Evolutionary conservation across 345 rosid species (phyloP), one percentile per base, ranked within the genome.

Genomic region (Tarenaya hassleriana): DNA sequence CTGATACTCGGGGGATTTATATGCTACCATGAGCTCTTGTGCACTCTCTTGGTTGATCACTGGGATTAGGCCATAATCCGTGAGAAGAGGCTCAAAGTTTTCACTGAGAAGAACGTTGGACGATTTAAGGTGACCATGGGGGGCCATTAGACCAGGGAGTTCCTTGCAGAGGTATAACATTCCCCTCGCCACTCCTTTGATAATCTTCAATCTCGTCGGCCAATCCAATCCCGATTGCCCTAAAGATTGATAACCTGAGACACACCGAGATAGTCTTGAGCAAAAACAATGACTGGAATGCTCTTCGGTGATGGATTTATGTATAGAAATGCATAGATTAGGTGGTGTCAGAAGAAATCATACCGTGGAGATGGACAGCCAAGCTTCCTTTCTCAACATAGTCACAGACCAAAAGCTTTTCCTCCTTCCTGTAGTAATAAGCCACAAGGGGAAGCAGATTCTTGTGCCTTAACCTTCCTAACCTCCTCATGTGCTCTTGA

Each of bases 121-220:
- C 20, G 98, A 92, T 71, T 85, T 92, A 10, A 92, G 73, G 66
- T 92, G 98, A 13, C 98, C 98, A 20, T 92, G 97, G 4, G 97
- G 78, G 19, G 88, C 74, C 20, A 78, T 74, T 29, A 83, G 52
- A 67, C 76, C 77, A 3, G 98, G 90, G 7, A 92, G 68, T 63
- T 83, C 94, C 12, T 69, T 68, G 62, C 71, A 68, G 1, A 92
- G 84, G 46, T 83, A 85, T 11, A 50, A 46, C 21, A 92, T 80
- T 3, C 95, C 98, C 57, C 48, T 79, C 16, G 75, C 76, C 10
- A 85, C 82, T 52, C 97, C 98, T 69, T 81, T 88, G 17, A 78
- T 61, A 18, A 92, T 68, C 53, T 80, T 85, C 43, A 88, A 45
- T 35, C 97, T 61, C 7, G 73, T 78, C 44, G 84, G 66, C 97